Conservation (phyloP, 2,329 filamentous ascomycete genomes). For the Reticulascus tulasneorum region DNA sequence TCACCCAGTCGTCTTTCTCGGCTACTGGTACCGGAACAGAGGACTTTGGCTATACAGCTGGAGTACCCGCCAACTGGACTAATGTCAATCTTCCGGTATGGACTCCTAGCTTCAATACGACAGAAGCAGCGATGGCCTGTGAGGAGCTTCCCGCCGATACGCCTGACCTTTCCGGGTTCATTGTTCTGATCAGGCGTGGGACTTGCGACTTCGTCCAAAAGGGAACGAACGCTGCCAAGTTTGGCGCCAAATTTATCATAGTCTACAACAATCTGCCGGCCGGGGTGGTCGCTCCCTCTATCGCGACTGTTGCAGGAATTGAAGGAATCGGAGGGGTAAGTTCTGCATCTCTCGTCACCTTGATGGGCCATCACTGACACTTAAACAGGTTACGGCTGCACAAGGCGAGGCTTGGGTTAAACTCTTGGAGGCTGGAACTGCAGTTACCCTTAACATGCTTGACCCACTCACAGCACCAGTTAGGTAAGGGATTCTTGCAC, state of each 20-base stretch:
- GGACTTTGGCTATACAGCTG: conserved; percentile 40
- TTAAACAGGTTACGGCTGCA: conserved; percentile 31
- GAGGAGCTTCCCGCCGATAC: conserved; percentile 45
- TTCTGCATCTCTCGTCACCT: too few species aligned
- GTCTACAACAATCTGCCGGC: conserved; percentile 53
- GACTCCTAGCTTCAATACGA: conserved; percentile 45
- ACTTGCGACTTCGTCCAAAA: conserved; percentile 54
- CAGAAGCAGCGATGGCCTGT: conserved; percentile 47
- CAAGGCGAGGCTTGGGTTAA: conserved; percentile 41
- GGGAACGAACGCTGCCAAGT: conserved; percentile 45
- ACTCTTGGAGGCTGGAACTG: conserved; percentile 35
- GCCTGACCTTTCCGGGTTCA: conserved; percentile 51
- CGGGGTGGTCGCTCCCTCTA: too few species aligned
- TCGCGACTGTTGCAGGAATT: too few species aligned
- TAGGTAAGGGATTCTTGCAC: too few species aligned
- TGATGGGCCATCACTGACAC: too few species aligned
- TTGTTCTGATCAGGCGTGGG: conserved; percentile 59
- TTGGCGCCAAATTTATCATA: conserved; percentile 57
- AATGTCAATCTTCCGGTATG: conserved; percentile 46
- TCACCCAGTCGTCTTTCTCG: conserved; percentile 37
- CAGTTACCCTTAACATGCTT: conserved; percentile 39
- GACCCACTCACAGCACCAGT: conserved; percentile 33
- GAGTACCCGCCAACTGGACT: conserved; percentile 37
- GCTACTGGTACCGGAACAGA: conserved; percentile 28
- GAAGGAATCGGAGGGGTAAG: too few species aligned